Percentiles rank a stretch among this genome's conserved stretches.
These are phyloP conservation scores for Rutstroemia sydowiana DNA, from an alignment of 2,329 filamentous ascomycete genomes.

Conservation along the genomic window DNA sequence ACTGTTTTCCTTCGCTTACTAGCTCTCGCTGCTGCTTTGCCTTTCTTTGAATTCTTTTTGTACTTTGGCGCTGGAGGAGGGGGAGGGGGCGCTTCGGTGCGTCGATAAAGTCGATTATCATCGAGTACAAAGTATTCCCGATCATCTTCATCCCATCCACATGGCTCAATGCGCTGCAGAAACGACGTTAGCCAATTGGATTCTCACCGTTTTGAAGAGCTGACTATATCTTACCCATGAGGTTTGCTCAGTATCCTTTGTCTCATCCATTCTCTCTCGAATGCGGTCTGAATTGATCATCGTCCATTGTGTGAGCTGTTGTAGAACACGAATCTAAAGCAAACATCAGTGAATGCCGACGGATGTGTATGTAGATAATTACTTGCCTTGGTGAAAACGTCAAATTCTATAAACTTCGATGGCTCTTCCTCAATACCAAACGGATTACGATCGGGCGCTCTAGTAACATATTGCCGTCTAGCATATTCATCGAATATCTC, in stretches of 20 bases:
- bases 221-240: constrained; percentile 56
- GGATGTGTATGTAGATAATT: constrained; percentile 34
- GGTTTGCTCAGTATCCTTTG: constrained; percentile 72
- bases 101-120: constrained; percentile 86
- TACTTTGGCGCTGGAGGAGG: constrained; percentile 49
- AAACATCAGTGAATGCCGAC: constrained; percentile 25
- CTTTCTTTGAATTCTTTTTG: constrained; percentile 59
- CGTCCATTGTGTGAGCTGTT: constrained; percentile 84
- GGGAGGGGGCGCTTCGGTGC: constrained; percentile 65
- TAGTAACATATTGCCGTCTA: constrained; percentile 78
- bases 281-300: constrained; percentile 83
- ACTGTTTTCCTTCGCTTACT: constrained; percentile 65
- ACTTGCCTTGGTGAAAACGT: constrained; percentile 68
- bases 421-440: constrained; percentile 73
- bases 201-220: background rate
- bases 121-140: constrained; percentile 86
- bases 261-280: constrained; percentile 76
- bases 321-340: constrained; percentile 62
- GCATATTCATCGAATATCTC: constrained; percentile 93
- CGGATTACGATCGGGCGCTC: constrained; percentile 71
- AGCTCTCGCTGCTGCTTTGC: constrained; percentile 54
- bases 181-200: constrained; percentile 11
- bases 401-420: constrained; percentile 70
- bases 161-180: constrained; percentile 63
- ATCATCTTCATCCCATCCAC: constrained; percentile 84